phyloP scores from a whole-genome alignment of 306 rosid species.

The Carpinus viminea region DNA sequence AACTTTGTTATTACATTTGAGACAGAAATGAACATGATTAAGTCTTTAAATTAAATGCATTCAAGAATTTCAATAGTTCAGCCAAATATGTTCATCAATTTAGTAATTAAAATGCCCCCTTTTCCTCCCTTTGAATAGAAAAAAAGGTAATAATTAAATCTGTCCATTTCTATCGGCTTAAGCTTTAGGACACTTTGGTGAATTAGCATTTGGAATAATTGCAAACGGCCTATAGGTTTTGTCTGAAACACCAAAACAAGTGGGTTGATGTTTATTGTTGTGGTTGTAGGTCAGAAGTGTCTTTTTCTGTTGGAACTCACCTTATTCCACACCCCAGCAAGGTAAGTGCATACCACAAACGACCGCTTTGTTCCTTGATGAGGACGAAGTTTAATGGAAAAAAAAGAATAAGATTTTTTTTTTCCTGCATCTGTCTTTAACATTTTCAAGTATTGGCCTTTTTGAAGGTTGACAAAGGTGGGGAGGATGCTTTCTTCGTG shows the following conservation, averaged over 20 bases:
- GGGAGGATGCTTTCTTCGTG: slow-evolving; percentile 92
- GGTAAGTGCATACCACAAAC: slow-evolving; percentile 43
- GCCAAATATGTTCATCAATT: background rate
- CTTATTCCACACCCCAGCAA: slow-evolving; percentile 91
- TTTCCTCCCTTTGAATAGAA: too few relatives aligned
- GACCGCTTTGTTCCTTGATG: background rate
- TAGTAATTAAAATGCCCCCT: too few relatives aligned
- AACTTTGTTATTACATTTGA: background rate
- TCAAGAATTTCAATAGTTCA: background rate
- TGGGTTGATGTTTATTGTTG: slow-evolving; percentile 20
- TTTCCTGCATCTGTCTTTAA: background rate
- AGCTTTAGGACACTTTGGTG: too few relatives aligned
- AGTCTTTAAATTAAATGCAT: background rate
- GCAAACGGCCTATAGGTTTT: background rate
- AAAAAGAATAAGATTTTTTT: background rate
- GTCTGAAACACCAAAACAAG: background rate
- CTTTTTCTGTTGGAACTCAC: slow-evolving; percentile 69
- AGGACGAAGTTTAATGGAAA: background rate
- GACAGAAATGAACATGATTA: background rate
- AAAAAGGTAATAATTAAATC: too few relatives aligned
- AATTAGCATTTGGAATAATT: background rate
- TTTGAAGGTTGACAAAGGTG: slow-evolving; percentile 75
- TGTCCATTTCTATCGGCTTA: too few relatives aligned
- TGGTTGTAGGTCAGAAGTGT: slow-evolving; percentile 63
- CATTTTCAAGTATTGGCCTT: slow-evolving; percentile 29